Conservation (phyloP, 148 eudicot species). For the Suaeda aralocaspica region DNA sequence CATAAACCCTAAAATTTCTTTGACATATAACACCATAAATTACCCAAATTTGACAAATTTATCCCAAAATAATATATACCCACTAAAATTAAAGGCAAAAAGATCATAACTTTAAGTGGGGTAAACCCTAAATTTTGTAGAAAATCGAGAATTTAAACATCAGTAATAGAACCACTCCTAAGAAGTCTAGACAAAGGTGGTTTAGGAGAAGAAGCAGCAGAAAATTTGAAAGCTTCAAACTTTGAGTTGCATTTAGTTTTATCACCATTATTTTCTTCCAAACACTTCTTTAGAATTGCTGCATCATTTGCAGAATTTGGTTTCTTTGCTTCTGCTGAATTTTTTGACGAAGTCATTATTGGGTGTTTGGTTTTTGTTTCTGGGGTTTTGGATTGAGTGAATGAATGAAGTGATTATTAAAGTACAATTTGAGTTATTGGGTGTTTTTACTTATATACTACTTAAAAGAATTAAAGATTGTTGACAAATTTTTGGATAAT, state of each 20-base stretch:
- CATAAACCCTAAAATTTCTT: neutral
- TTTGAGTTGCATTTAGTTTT: slow-evolving; percentile 38
- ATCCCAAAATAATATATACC: neutral
- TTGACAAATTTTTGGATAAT: no score
- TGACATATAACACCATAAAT: neutral
- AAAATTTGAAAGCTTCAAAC: slow-evolving; percentile 34
- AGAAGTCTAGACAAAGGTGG: slow-evolving; percentile 23
- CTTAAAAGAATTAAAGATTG: no score
- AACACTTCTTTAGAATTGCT: slow-evolving; percentile 35
- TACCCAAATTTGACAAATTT: neutral
- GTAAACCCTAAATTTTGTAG: neutral
- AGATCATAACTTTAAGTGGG: slow-evolving; percentile 3
- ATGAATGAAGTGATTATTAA: no score
- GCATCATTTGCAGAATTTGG: slow-evolving; percentile 17
- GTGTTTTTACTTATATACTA: no score
- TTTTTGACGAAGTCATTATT: neutral
- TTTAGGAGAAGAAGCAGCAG: slow-evolving; percentile 19
- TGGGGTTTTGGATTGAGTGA: neutral
- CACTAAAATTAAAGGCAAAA: neutral
- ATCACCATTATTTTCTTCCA: slow-evolving; percentile 48
- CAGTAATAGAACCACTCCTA: slow-evolving; percentile 45
- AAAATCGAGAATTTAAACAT: slow-evolving; percentile 27
- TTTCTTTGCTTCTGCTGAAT: slow-evolving; percentile 16
- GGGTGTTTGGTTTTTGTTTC: no score
- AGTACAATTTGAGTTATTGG: neutral